Conservation (phyloP, 768 basidiomycete genomes). For the Kwoniella shandongensis region DNA sequence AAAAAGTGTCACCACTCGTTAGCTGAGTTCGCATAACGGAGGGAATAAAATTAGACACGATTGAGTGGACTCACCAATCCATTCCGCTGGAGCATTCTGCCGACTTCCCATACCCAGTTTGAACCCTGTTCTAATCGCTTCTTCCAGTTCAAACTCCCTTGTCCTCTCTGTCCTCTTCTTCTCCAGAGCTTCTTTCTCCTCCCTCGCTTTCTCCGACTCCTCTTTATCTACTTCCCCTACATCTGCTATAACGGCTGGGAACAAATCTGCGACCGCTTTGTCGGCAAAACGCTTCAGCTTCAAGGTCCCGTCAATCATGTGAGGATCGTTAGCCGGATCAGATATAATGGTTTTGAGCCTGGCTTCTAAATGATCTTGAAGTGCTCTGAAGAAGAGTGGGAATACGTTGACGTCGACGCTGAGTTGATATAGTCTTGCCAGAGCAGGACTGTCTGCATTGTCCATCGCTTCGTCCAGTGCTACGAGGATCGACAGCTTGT, state of each 20-base stretch:
- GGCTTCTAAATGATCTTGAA: conserved; percentile 43
- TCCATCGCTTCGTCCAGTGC: conserved; percentile 51
- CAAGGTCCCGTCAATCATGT: conserved; percentile 49
- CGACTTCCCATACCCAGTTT: conserved; percentile 49
- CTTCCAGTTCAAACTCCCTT: conserved; percentile 40
- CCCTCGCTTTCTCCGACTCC: conserved; percentile 9
- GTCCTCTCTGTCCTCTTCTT: conserved; percentile 10
- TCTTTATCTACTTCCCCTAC: conserved; percentile 1
- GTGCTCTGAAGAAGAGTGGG: conserved; percentile 26
- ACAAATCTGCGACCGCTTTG: conserved; percentile 36
- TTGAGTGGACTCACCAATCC: conserved; percentile 50
- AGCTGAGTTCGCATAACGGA: not conserved
- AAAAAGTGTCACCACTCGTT: too few species aligned
- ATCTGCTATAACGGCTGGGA: not conserved
- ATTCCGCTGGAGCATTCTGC: conserved; percentile 52
- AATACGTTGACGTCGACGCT: conserved; percentile 37
- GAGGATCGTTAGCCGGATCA: conserved; percentile 48
- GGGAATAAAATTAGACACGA: too few species aligned
- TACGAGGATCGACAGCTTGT: conserved; percentile 14
- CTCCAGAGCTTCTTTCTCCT: conserved; percentile 1
- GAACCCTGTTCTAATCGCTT: conserved; percentile 43
- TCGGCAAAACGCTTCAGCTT: conserved; percentile 46
- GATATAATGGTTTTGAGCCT: conserved; percentile 41
- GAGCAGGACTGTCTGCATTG: conserved; percentile 20
- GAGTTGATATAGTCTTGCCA: conserved; percentile 37